Base-by-base conservation (phyloP, 2,329 filamentous ascomycete species). In the Colletotrichum agaves region DNA sequence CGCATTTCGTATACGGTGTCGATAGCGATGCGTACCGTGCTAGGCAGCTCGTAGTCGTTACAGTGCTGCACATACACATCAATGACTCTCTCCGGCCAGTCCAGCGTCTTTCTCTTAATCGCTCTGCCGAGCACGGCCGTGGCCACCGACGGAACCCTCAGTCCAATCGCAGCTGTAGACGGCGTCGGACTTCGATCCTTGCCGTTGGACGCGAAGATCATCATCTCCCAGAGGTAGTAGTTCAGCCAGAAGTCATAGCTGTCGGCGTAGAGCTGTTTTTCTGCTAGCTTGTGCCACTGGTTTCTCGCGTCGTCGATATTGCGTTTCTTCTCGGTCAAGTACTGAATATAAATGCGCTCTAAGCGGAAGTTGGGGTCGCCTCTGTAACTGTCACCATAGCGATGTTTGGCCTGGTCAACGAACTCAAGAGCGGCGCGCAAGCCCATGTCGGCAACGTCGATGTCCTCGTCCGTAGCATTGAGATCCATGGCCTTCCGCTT, bases 231-330 rank as follows among this genome's bases (percentile, higher is more conserved):
- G 60, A 91, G 85, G 79, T 98, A 98, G 78, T 93, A 98, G 47
- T 90, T 89, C 62, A 94, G 85, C 96, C 96, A 99, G 77, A 98
- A 98, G 73, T 97, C 93, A 75, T 94, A 94, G 72, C 90, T 94
- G 72, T 93, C 88, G 33, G 90, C 89, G 63, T 93, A 81, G 3
- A 88, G 88, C 17, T 86, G 83, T n/a, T 87, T 82, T 21, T 87
- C 77, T 3, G 84, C 86, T 33, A 98, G 84, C 17, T 88, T 87
- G 71, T 91, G 89, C 89, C 93, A 98, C 53, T 92, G 88, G 15
- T 86, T 85, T 43, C 96, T 88, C 2, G 95, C 96, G 63, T 90
- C 90, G 19, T 93, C 88, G 59, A 93, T 83, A 44, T 92, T 91
- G 27, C 90, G 90, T 71, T 93, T 93, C 72, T 92, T 93, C 76